Base-by-base conservation (phyloP, 305 asterid species). In the Fraxinus sp. region DNA sequence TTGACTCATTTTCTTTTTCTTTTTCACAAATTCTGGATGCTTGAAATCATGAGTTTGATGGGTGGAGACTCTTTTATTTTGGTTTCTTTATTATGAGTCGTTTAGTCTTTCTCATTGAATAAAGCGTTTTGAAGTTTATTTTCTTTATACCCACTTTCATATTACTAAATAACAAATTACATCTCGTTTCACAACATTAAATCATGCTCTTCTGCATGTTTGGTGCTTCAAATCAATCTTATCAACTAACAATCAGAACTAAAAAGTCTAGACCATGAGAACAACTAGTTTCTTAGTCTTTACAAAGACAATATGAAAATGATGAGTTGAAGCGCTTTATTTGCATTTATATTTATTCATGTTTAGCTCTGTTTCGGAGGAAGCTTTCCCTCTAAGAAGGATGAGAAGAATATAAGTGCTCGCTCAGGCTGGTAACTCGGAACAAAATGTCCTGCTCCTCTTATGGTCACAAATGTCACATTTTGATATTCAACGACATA, bases 371-470 rank as follows among this genome's bases (percentile, higher is more conserved):
- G 64, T 5, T 11, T 14, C 1, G 85, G 83, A 20, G 83, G 86
- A 26, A 82, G 85, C 36, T 66, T 82, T 49, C 88, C 86, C 41
- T 82, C 59, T n/a, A 84, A 33, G 83, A 87, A 87, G 11, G 86
- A 80, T n/a, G 88, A 72, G 79, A 87, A 84, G 76, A 87, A 26
- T 1, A 68, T 16, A 3, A 84, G 83, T 0, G 89, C 92, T 0
- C 91, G 86, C 30, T 82, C 86, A 0, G 92, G 92, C 74, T 88
- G 92, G 87, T 91, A 87, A 77, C 93, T 87, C 0, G 93, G 94
- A 3, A 90, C 94, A 39, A 87, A 84, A 84, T 91, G 94, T 32
- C 94, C 93, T 0, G 92, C 80, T 77, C 94, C 91, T 70, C 92
- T 83, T 24, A 90, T 59, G 0, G 85, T 91, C 82, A 86, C 91